Evolutionary conservation across 2,329 filamentous ascomycete species (phyloP).

Genomic region (Venturia aucupariae): DNA sequence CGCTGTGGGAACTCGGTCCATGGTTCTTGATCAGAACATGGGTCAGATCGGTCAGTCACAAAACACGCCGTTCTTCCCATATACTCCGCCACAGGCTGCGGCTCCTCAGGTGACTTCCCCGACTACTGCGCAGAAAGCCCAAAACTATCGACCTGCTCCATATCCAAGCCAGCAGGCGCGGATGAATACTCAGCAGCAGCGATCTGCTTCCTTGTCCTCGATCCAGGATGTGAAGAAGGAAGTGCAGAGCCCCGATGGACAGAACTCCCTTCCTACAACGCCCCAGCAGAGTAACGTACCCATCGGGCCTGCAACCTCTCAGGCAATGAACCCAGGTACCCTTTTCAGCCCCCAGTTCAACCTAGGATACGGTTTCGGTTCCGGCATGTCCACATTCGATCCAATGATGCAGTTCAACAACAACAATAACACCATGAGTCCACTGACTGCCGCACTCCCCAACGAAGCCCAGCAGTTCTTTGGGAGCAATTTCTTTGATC

Average conservation of each 20-base stretch:
- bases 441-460: constrained; percentile 2
- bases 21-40: constrained; percentile 11
- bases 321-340: background rate
- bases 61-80: constrained; percentile 11
- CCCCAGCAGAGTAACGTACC: background rate
- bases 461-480: constrained; percentile 12
- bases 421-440: background rate
- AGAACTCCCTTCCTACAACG: background rate
- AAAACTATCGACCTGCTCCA: background rate
- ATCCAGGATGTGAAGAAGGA: background rate
- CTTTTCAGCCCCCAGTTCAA: constrained; percentile 1
- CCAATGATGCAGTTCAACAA: constrained; percentile 3
- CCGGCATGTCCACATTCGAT: constrained; percentile 11
- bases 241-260: background rate
- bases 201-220: background rate
- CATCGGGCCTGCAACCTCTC: background rate
- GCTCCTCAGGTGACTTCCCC: background rate
- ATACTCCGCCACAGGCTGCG: constrained; percentile 8
- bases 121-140: background rate
- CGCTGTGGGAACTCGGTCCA: background rate
- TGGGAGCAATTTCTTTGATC: constrained; percentile 9
- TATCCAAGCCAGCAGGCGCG: constrained; percentile 7
- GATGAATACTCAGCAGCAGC: background rate
- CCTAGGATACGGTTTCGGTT: background rate
- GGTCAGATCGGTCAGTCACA: background rate